Evolutionary conservation across 257 asterid genomes (phyloP).

Genomic region (Plantago major): DNA sequence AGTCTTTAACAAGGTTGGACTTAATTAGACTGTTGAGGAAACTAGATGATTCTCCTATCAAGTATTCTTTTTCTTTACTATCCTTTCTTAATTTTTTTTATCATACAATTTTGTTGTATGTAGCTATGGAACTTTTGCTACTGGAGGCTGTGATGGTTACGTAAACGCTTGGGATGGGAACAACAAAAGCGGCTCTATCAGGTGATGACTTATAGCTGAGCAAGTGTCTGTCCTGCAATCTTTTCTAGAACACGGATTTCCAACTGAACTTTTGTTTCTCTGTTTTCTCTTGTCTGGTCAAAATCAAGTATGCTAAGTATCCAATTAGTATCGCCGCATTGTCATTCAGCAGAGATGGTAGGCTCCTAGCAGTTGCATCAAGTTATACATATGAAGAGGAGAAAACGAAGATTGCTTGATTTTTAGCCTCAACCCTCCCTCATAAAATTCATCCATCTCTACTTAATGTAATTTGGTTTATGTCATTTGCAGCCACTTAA

Average conservation of each 20-base stretch:
- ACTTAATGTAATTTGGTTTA: not conserved
- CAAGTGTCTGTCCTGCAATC: not conserved
- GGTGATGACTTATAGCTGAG: slow-evolving; percentile 31
- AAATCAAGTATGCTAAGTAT: slow-evolving; percentile 69
- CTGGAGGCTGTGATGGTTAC: slow-evolving; percentile 94
- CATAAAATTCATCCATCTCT: not conserved
- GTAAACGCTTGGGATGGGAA: slow-evolving; percentile 96
- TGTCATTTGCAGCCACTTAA: slow-evolving; percentile 64
- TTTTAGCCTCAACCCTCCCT: not conserved
- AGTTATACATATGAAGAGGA: slow-evolving; percentile 93
- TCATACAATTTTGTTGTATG: slow-evolving; percentile 19
- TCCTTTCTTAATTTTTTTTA: not conserved
- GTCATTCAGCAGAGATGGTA: slow-evolving; percentile 92
- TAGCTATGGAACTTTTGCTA: slow-evolving; percentile 87
- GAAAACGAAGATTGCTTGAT: slow-evolving; percentile 39
- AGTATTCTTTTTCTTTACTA: not conserved
- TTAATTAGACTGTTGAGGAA: not conserved
- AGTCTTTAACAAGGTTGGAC: not conserved
- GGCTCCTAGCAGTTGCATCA: slow-evolving; percentile 82
- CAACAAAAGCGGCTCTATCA: slow-evolving; percentile 94
- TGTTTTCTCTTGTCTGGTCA: slow-evolving; percentile 1
- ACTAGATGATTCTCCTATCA: slow-evolving; percentile 1
- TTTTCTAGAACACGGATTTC: not conserved
- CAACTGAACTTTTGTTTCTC: not conserved
- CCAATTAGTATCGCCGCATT: slow-evolving; percentile 74